Evolutionary conservation across 306 rosid species (phyloP), one percentile per base, ranked within the genome.

Genomic region (Acacia crassicarpa): DNA sequence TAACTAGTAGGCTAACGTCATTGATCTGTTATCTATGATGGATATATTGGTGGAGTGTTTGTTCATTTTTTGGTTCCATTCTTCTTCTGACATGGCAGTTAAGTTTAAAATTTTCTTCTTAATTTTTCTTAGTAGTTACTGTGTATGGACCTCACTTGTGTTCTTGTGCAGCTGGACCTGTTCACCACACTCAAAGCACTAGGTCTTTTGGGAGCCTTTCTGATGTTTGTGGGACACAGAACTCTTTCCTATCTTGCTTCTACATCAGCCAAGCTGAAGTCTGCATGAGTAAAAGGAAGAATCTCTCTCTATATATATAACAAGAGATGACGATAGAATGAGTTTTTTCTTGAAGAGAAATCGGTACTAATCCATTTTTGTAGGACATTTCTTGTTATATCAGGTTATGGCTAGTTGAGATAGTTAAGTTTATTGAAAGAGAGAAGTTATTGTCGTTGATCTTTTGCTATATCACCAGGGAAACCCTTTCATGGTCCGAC

Each of bases 151-250:
- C 33, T 54, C 53, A 53, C 72, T 70, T 45, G 65, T 81, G 46
- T 80, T 84, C 70, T 63, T 84, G 72, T 78, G 81, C 98, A 96
- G 99, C 90, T 94, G 92, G 97, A 96, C 84, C 89, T 96, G 73
- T 96, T 96, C 73, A 93, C 97, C 9, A 96, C 99, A 11, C 87
- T 96, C 81, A 96, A 92, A 90, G 48, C 85, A 74, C 84, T 94
- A 25, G 92, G 97, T 45, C 68, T 96, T 70, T 78, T 96, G 88
- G 99, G 97, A 69, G 85, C 54, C 48, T 86, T 92, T 80, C 79
- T 94, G 87, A 71, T 96, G 89, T 85, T 94, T 83, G 90, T 94
- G 83, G 98, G 99, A 69, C 98, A 96, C 90, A 85, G 94, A 72
- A 89, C 82, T 78, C 99, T 94, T 48, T 93, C 98, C 84, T 91